Evolutionary conservation across 768 basidiomycete genomes (phyloP), one percentile per base, ranked within the genome.

Genomic region (Glaciozyma martinii): DNA sequence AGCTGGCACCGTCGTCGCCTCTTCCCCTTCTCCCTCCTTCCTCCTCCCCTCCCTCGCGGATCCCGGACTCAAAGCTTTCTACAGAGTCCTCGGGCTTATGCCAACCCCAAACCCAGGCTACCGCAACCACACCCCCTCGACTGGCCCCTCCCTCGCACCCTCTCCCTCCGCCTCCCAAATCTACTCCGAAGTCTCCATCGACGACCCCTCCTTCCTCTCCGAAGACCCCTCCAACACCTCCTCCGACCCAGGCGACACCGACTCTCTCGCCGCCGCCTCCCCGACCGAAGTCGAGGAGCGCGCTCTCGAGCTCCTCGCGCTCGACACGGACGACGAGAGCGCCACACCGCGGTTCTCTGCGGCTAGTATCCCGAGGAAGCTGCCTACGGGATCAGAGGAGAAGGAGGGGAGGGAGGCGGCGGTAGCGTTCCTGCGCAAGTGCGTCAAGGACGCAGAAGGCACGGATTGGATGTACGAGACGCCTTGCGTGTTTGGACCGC

Each of bases 401-500:
- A 23, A 30, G n/a, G 43, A 61, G 44, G 42, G 23, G 15, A 53
- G 46, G 33, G 9, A 23, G 8, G 16, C 9, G 13, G 53, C 60
- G 29, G 29, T 54, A 21, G 53, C 54, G 18, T 61, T 46, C 33
- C 40, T 61, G 12, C 30, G 43, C n/a, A 54, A 30, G 12, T 19
- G 29, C 18, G 50, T 62, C 44, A 44, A 62, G 32, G 54, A 62
- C 2, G 61, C 54, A 4, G 54, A 62, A 3, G 29, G 23, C 30
- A 46, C 55, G 27, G 61, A 62, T 21, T 62, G 61, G 61, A 46
- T n/a, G 10, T 56, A 47, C 55, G 19, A 18, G 16, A 62, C 54
- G 5, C 61, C 61, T 18, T 15, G 32, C n/a, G 61, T 62, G 15
- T 62, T 62, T 47, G 61, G 32, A 8, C 42, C 44, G 53, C 60